Conservation (phyloP, 768 basidiomycete species). For the Tylopilus rubrobrunneus region DNA sequence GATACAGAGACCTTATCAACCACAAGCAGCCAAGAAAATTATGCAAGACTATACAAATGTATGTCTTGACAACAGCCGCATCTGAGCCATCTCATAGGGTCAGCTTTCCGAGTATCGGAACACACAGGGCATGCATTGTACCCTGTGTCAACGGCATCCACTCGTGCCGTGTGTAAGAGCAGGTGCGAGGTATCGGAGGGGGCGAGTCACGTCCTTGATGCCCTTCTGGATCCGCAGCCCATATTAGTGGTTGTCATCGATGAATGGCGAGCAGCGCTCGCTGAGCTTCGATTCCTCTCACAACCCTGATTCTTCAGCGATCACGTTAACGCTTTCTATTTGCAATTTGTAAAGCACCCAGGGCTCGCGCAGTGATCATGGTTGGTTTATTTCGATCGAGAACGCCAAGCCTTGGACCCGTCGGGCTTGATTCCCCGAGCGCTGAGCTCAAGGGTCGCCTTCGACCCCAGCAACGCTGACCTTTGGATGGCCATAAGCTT, state of each 20-base stretch:
- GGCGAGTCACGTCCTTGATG: not conserved
- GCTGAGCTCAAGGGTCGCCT: not conserved
- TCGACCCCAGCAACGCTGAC: not conserved
- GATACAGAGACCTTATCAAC: not conserved
- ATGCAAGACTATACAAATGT: not conserved
- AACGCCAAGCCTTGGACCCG: not conserved
- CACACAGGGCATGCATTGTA: not conserved
- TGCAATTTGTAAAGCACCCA: constrained; percentile 5
- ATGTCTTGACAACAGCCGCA: not conserved
- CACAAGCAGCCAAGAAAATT: not conserved
- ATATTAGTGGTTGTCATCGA: not conserved
- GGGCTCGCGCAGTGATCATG: not conserved
- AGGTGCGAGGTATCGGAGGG: not conserved
- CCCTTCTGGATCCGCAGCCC: constrained; percentile 10
- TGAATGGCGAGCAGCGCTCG: not conserved
- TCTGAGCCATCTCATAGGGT: not conserved
- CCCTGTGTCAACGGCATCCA: not conserved
- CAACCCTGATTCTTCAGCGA: not conserved
- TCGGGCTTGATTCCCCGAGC: not conserved
- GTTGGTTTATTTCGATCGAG: not conserved
- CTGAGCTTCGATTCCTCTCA: not conserved
- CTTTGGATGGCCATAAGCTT: not conserved
- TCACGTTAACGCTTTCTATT: not conserved
- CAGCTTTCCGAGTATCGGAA: constrained; percentile 2
- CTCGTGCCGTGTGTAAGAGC: not conserved